These are phyloP conservation scores for Lactuca saligna DNA, from an alignment of 129 eudicot genomes.

Conservation along the genomic window DNA sequence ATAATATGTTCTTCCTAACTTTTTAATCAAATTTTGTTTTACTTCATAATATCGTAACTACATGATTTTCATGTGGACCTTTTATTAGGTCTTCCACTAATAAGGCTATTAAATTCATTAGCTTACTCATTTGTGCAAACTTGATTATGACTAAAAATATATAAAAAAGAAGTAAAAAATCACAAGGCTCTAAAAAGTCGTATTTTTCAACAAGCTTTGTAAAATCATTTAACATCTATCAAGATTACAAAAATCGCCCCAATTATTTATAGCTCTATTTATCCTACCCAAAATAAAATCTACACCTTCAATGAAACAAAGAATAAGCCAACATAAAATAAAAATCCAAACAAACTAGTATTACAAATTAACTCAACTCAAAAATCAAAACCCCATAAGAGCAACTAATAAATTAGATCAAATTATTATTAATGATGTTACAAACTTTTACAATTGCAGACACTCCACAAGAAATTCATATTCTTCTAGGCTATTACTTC, in stretches of 20 bases:
- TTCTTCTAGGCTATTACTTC: conserved; percentile 1
- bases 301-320: background rate
- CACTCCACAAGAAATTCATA: too few species aligned
- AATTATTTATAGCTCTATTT: too few species aligned
- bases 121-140: background rate
- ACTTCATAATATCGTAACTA: too few species aligned
- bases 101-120: too few species aligned
- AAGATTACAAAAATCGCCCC: too few species aligned
- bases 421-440: conserved; percentile 19
- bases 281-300: background rate
- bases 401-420: conserved; percentile 14
- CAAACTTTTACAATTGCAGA: conserved; percentile 34
- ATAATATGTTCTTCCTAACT: too few species aligned
- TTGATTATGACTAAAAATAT: background rate
- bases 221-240: too few species aligned
- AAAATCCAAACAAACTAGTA: background rate
- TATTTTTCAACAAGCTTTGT: too few species aligned
- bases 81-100: background rate
- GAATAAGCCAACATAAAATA: background rate
- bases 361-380: conserved; percentile 10
- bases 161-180: too few species aligned
- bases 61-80: background rate
- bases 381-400: conserved; percentile 10
- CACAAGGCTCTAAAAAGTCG: too few species aligned
- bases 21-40: too few species aligned